Percentiles rank a stretch among this genome's conserved stretches.
Conservation (phyloP, 2,329 filamentous ascomycete genomes). For the Alternaria sp. region DNA sequence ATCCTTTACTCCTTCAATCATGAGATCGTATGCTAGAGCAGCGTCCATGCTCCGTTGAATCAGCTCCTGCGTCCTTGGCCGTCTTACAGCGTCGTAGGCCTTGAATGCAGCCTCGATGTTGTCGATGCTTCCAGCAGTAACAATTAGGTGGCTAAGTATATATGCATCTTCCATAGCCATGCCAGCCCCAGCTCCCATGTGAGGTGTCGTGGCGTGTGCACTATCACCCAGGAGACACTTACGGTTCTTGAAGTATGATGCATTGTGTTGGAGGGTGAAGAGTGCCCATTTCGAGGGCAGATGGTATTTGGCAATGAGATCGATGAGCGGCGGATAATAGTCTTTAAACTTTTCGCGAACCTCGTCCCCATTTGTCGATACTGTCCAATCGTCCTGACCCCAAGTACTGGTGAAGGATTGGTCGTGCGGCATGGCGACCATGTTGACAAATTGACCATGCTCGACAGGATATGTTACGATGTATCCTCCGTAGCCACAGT, state of each 20-base stretch:
- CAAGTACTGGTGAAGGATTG: conserved; percentile 9
- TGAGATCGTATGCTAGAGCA: conserved; percentile 34
- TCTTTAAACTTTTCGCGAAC: conserved; percentile 25
- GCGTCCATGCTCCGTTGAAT: conserved; percentile 39
- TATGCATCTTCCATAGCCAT: conserved; percentile 64
- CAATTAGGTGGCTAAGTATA: conserved; percentile 52
- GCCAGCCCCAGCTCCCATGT: conserved; percentile 63
- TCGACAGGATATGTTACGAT: conserved; percentile 69
- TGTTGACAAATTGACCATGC: conserved; percentile 63
- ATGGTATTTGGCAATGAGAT: conserved; percentile 21
- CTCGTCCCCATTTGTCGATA: conserved; percentile 28
- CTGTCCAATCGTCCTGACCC: conserved; percentile 27
- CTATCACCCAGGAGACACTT: conserved; percentile 63
- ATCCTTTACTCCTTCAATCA: conserved; percentile 26
- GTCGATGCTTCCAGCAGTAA: conserved; percentile 5
- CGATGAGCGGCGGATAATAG: conserved; percentile 25
- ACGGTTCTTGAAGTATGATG: conserved; percentile 52
- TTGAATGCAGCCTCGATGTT: conserved; percentile 45
- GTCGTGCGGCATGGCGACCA: conserved; percentile 37
- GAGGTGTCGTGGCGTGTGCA: conserved; percentile 62
- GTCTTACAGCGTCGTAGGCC: conserved; percentile 48
- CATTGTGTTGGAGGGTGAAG: conserved; percentile 60
- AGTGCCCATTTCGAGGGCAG: conserved; percentile 61
- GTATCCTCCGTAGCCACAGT: conserved; percentile 66
- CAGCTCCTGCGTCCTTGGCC: conserved; percentile 50